A percentile compares a stretch with the other conserved stretches of the same genome.
phyloP scores from a whole-genome alignment of 2,329 filamentous ascomycete genomes.

The Verticillium nonalfalfae region DNA sequence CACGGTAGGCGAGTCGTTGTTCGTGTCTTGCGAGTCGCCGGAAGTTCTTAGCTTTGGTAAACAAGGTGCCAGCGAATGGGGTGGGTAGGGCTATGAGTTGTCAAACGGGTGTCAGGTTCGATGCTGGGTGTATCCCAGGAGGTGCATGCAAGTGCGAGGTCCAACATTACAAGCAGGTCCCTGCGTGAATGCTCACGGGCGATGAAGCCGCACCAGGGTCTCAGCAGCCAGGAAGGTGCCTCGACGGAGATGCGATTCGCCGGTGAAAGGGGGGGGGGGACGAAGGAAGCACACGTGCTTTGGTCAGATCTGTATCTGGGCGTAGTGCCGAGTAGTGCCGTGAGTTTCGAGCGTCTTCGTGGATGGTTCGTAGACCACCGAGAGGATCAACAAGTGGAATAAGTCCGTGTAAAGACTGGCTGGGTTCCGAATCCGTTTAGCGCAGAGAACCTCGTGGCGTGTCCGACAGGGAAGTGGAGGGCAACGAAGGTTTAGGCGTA shows the following conservation, averaged over 20 bases:
- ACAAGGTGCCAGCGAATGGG: slow-evolving; percentile 14
- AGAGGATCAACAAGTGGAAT: background rate
- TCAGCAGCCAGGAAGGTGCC: slow-evolving; percentile 17
- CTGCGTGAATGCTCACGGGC: slow-evolving; percentile 29
- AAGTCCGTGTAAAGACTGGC: background rate
- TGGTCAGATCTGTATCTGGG: slow-evolving; percentile 7
- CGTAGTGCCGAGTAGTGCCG: background rate
- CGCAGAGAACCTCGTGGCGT: background rate
- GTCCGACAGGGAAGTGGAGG: background rate
- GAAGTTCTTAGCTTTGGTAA: slow-evolving; percentile 13
- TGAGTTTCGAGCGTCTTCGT: background rate
- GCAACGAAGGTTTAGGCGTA: background rate
- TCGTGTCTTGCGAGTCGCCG: slow-evolving; percentile 11
- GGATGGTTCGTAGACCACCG: background rate
- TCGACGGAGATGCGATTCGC: slow-evolving; percentile 12
- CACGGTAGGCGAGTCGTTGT: slow-evolving; percentile 12
- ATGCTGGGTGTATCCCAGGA: slow-evolving; percentile 34
- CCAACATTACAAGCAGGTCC: slow-evolving; percentile 33
- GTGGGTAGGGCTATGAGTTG: slow-evolving; percentile 26
- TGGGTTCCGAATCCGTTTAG: background rate
- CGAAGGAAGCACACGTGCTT: slow-evolving; percentile 1
- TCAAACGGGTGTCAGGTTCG: slow-evolving; percentile 27
- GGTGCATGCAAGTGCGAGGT: slow-evolving; percentile 25
- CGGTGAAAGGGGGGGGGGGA: slow-evolving; percentile 3
- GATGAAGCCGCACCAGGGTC: slow-evolving; percentile 34